phyloP scores from a whole-genome alignment of 495 filamentous ascomycete genomes.

The Massariosphaeria phaeospora region DNA sequence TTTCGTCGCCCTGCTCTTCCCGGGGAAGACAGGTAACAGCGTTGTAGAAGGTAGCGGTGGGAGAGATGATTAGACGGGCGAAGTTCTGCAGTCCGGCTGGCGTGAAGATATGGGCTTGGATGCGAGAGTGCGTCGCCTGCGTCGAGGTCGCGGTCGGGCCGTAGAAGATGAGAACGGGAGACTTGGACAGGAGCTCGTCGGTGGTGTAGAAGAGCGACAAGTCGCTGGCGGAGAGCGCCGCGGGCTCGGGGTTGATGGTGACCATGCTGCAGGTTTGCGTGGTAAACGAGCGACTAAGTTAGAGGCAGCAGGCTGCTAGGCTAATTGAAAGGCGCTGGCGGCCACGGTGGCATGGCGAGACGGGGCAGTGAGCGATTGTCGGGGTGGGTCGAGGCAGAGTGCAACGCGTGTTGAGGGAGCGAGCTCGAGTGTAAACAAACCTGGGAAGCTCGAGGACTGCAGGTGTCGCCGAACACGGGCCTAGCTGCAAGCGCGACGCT shows the following conservation, averaged over 20 bases:
- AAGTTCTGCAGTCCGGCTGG: slow-evolving; percentile 83
- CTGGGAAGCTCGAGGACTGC: neutral
- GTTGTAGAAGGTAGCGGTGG: slow-evolving; percentile 88
- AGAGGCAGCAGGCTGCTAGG: neutral
- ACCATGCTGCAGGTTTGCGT: slow-evolving; percentile 51
- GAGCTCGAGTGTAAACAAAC: slow-evolving; percentile 24
- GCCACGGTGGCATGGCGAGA: slow-evolving; percentile 6
- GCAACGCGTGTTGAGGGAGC: slow-evolving; percentile 14
- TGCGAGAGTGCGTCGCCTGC: slow-evolving; percentile 80
- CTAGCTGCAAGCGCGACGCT: slow-evolving; percentile 14
- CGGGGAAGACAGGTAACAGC: slow-evolving; percentile 88
- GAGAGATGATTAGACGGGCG: slow-evolving; percentile 83
- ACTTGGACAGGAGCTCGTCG: slow-evolving; percentile 68
- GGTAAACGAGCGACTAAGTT: slow-evolving; percentile 19
- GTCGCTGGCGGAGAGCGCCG: slow-evolving; percentile 63
- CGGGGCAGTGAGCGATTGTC: neutral
- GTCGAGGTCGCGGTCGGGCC: slow-evolving; percentile 78
- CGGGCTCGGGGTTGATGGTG: slow-evolving; percentile 59
- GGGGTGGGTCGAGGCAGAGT: neutral
- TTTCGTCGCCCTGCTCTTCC: slow-evolving; percentile 88
- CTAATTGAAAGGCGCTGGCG: neutral
- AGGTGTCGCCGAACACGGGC: neutral
- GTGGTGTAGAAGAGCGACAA: slow-evolving; percentile 76
- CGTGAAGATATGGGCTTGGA: slow-evolving; percentile 87
- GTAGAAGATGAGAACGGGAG: slow-evolving; percentile 75